phyloP scores from a whole-genome alignment of 2,329 filamentous ascomycete genomes.

The Microdochium bolleyi region DNA sequence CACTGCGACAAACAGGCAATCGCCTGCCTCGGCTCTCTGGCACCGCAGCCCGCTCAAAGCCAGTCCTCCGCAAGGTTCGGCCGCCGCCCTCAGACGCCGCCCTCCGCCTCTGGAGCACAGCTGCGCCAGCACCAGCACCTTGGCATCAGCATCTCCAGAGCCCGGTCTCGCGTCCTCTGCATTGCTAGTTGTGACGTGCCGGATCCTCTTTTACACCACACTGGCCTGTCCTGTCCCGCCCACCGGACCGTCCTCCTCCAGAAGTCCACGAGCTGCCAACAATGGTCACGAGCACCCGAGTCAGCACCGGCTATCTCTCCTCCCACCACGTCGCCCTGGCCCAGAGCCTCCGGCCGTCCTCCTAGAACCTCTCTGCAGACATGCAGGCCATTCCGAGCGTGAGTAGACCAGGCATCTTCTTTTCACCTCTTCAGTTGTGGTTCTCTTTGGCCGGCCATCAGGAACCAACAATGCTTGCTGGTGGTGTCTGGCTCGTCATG shows the following conservation, averaged over 20 bases:
- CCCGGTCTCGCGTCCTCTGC: neutral
- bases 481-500: no score
- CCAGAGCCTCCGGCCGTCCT: constrained; percentile 6
- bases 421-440: neutral
- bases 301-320: constrained; percentile 13
- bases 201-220: neutral
- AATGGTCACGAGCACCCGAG: constrained; percentile 14
- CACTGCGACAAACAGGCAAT: neutral
- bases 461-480: no score
- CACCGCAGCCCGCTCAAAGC: neutral
- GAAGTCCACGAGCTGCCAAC: neutral
- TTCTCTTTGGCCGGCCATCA: neutral
- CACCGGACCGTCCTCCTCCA: neutral
- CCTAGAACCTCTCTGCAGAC: constrained; percentile 21
- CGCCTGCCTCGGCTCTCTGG: neutral
- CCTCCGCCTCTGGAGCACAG: neutral
- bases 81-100: no score
- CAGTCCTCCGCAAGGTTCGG: neutral
- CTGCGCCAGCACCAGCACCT: neutral
- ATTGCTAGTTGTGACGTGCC: neutral
- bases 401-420: constrained; percentile 20
- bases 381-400: constrained; percentile 49
- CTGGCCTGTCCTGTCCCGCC: neutral
- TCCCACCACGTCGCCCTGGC: constrained; percentile 18
- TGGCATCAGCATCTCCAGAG: neutral